Conservation (phyloP, 441 rosid species). For the Gossypium schwendimanii region DNA sequence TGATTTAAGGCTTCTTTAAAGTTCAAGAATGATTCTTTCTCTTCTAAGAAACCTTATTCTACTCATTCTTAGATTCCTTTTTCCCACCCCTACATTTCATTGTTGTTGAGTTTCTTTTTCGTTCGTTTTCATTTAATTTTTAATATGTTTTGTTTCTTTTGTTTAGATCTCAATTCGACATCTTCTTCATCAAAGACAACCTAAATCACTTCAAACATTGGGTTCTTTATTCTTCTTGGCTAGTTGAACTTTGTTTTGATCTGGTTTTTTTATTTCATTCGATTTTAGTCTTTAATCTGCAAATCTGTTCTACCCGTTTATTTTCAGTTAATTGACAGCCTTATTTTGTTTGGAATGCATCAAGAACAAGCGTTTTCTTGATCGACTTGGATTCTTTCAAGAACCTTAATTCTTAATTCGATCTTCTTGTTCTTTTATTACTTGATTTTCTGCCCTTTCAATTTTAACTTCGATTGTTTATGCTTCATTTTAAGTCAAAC, state of each 20-base stretch:
- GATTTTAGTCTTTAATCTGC: background rate
- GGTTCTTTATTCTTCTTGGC: background rate
- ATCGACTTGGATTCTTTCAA: background rate
- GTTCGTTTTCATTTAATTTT: background rate
- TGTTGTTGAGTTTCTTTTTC: background rate
- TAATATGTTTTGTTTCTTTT: background rate
- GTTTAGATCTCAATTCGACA: background rate
- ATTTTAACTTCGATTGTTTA: background rate
- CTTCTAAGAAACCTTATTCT: too few species aligned
- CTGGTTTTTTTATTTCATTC: background rate
- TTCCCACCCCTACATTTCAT: too few species aligned
- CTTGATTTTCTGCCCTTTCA: background rate
- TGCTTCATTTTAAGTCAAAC: background rate
- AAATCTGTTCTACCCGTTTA: background rate
- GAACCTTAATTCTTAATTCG: background rate
- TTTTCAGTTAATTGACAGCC: background rate
- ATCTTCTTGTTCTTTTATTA: background rate
- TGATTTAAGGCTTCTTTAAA: too few species aligned
- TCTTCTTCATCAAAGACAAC: background rate
- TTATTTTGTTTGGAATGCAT: background rate
- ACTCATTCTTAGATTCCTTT: too few species aligned
- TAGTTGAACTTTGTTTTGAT: too few species aligned
- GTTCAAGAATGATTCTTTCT: too few species aligned
- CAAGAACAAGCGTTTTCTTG: background rate
- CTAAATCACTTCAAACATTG: background rate